These are phyloP conservation scores for Penicillium canariense DNA, from an alignment of 495 filamentous ascomycete species.

Conservation along the genomic window DNA sequence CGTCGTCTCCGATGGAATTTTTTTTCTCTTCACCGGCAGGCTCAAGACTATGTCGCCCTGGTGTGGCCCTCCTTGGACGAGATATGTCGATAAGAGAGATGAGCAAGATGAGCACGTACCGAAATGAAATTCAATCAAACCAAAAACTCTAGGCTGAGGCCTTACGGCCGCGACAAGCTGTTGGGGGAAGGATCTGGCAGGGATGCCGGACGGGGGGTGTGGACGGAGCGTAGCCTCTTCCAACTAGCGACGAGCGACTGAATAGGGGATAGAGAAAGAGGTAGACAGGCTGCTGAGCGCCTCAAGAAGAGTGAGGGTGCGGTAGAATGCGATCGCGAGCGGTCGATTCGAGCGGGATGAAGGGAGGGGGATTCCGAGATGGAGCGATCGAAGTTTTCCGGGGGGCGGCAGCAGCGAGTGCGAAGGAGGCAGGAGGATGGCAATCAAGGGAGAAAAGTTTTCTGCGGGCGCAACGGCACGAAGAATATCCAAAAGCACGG, in stretches of 20 bases:
- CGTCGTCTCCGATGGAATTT: constrained; percentile 23
- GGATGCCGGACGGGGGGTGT: constrained; percentile 22
- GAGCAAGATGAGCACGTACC: constrained; percentile 20
- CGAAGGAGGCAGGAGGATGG: not conserved
- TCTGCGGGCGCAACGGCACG: not conserved
- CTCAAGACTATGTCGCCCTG: not conserved
- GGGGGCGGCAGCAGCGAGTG: not conserved
- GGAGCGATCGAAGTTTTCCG: constrained; percentile 22
- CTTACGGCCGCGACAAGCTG: constrained; percentile 22
- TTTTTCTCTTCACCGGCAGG: constrained; percentile 5
- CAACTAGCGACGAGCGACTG: not conserved
- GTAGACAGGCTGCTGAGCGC: not conserved
- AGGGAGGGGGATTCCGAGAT: constrained; percentile 15
- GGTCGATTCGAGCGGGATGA: constrained; percentile 19
- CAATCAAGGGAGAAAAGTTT: constrained; percentile 16
- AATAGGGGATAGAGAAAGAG: not conserved
- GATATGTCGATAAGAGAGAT: not conserved
- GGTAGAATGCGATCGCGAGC: constrained; percentile 1
- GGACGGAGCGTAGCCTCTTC: constrained; percentile 13
- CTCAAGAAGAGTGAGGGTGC: constrained; percentile 10
- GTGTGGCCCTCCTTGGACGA: not conserved
- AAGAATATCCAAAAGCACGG: constrained; percentile 4
- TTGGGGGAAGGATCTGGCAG: constrained; percentile 27
- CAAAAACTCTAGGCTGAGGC: constrained; percentile 27
- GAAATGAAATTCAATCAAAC: constrained; percentile 21